These are phyloP conservation scores for Pleurotus djamor DNA, from an alignment of 768 basidiomycete species.

Conservation along the genomic window DNA sequence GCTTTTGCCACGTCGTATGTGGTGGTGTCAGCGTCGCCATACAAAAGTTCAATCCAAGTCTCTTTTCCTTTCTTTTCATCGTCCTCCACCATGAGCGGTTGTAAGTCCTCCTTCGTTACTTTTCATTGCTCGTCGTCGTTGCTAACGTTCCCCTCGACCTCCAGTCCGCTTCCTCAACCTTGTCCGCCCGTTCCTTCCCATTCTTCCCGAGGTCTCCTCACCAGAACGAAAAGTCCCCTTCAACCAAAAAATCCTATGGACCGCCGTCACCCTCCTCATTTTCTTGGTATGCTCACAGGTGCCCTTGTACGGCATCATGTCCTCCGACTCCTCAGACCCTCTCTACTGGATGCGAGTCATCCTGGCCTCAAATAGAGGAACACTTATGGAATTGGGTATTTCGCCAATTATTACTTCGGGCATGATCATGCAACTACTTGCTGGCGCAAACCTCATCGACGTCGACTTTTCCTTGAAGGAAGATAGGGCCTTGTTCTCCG, in stretches of 20 bases:
- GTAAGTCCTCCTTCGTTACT: conserved; percentile 39
- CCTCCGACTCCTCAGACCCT: conserved; percentile 97
- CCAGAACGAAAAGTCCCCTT: conserved; percentile 99
- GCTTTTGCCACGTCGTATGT: not conserved
- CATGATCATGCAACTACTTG: conserved; percentile 99
- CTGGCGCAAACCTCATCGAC: conserved; percentile 96
- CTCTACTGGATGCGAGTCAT: conserved; percentile 99
- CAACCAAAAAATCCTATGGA: conserved; percentile 99
- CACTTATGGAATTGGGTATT: conserved; percentile 99
- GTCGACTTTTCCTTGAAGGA: conserved; percentile 98
- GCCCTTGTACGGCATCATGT: conserved; percentile 99
- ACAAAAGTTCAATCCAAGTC: not conserved
- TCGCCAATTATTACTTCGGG: conserved; percentile 97
- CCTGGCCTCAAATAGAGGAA: conserved; percentile 96
- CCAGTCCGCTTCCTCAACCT: conserved; percentile 96
- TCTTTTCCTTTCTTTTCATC: conserved; percentile 16
- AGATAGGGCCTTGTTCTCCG: conserved; percentile 92
- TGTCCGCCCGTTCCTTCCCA: conserved; percentile 95
- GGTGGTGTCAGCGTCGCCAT: not conserved
- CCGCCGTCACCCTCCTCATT: conserved; percentile 97
- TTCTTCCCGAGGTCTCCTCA: conserved; percentile 96
- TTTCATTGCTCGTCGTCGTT: conserved; percentile 1
- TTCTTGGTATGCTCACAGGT: conserved; percentile 99
- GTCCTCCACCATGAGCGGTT: conserved; percentile 70
- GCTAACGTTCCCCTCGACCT: conserved; percentile 5